Evolutionary conservation across 1,284 basidiomycete genomes (phyloP).

Genomic region (Heimioporus retisporus): DNA sequence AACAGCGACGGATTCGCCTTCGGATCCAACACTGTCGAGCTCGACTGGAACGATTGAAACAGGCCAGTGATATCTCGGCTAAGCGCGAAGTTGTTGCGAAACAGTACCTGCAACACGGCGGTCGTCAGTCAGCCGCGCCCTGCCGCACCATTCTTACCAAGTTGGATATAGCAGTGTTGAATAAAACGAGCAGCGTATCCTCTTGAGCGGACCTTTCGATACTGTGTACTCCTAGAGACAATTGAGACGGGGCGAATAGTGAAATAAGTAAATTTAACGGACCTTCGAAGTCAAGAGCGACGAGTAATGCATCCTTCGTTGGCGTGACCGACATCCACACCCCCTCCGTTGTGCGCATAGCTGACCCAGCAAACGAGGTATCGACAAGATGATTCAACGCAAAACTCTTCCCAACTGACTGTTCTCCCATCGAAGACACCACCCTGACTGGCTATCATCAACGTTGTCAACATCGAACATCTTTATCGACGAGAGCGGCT

Average conservation of each 20-base stretch:
- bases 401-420: slow-evolving; percentile 72
- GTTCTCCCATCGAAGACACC: slow-evolving; percentile 75
- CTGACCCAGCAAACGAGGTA: slow-evolving; percentile 72
- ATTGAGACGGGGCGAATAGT: no score
- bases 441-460: slow-evolving; percentile 62
- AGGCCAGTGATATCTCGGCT: slow-evolving; percentile 67
- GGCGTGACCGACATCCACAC: slow-evolving; percentile 78
- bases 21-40: slow-evolving; percentile 67
- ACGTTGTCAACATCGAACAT: background rate
- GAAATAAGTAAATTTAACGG: background rate
- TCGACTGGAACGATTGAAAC: slow-evolving; percentile 74
- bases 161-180: slow-evolving; percentile 73
- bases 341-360: slow-evolving; percentile 72
- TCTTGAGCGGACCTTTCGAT: slow-evolving; percentile 72
- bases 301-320: slow-evolving; percentile 61
- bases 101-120: slow-evolving; percentile 56
- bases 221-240: slow-evolving; percentile 62
- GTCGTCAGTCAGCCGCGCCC: background rate
- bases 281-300: slow-evolving; percentile 75
- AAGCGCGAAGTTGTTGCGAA: slow-evolving; percentile 72
- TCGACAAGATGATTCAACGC: slow-evolving; percentile 69
- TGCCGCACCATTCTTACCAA: slow-evolving; percentile 47
- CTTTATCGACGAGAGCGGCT: background rate
- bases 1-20: slow-evolving; percentile 66
- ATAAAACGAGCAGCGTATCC: slow-evolving; percentile 69